phyloP scores from a whole-genome alignment of 1,284 basidiomycete genomes.

The Pascua sp. region DNA sequence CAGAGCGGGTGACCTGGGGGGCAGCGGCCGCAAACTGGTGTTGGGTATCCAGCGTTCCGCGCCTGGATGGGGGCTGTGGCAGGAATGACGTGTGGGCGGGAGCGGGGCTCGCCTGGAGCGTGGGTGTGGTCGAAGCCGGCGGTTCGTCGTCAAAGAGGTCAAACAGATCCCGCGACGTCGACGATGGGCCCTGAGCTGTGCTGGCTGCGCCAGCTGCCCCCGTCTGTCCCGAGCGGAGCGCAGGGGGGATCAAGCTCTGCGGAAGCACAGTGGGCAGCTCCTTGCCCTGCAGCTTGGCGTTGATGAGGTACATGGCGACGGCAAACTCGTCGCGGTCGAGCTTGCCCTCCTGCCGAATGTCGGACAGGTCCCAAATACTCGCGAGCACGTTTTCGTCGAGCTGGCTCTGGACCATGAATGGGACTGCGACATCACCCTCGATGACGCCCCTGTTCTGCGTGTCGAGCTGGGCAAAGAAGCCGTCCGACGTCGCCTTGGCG shows the following conservation, averaged over 20 bases:
- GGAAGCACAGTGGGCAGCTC: slow-evolving; percentile 74
- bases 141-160: slow-evolving; percentile 43
- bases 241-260: slow-evolving; percentile 71
- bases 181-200: slow-evolving; percentile 6
- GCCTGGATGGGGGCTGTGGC: slow-evolving; percentile 22
- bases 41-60: slow-evolving; percentile 3
- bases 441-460: slow-evolving; percentile 71
- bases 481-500: slow-evolving; percentile 78
- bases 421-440: slow-evolving; percentile 90
- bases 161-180: slow-evolving; percentile 44
- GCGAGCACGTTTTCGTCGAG: slow-evolving; percentile 80
- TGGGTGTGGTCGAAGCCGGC: not conserved
- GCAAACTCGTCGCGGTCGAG: slow-evolving; percentile 92
- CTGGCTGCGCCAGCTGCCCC: not conserved
- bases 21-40: no score
- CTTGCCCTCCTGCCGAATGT: slow-evolving; percentile 82
- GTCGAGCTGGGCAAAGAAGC: slow-evolving; percentile 81
- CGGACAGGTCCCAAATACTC: slow-evolving; percentile 92
- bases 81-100: slow-evolving; percentile 22
- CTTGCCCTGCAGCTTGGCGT: slow-evolving; percentile 77
- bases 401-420: slow-evolving; percentile 92
- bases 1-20: not conserved
- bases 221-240: slow-evolving; percentile 23
- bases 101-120: not conserved
- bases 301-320: slow-evolving; percentile 92